Evolutionary conservation across 2,329 filamentous ascomycete genomes (phyloP).

Genomic region (Curvularia sp.): DNA sequence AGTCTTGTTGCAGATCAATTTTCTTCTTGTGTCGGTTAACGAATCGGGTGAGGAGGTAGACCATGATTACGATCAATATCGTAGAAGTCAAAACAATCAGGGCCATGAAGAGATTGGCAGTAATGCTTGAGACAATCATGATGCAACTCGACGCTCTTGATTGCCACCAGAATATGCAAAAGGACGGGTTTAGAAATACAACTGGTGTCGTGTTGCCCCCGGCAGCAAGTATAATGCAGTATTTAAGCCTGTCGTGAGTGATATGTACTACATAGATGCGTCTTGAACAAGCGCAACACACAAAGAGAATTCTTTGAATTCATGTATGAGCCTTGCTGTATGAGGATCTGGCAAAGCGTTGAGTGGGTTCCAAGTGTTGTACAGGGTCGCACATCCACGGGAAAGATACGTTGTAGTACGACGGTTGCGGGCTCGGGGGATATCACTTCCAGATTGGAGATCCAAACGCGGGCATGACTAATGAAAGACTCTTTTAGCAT

Average conservation of each 20-base stretch:
- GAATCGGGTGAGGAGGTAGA: constrained; percentile 24
- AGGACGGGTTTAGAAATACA: neutral
- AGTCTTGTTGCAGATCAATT: neutral
- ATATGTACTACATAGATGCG: neutral
- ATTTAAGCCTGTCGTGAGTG: constrained; percentile 13
- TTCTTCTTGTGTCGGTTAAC: constrained; percentile 11
- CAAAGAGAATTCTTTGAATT: neutral
- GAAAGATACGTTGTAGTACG: constrained; percentile 7
- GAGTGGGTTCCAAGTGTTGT: neutral
- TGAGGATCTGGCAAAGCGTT: constrained; percentile 6
- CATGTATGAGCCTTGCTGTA: neutral
- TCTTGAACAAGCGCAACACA: neutral
- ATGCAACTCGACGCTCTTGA: neutral
- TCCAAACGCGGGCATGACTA: neutral
- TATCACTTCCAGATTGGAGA: constrained; percentile 3
- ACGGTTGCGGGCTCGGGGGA: constrained; percentile 11
- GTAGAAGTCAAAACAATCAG: constrained; percentile 25
- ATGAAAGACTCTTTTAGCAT: neutral
- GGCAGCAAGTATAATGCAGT: constrained; percentile 16
- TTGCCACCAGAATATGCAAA: constrained; percentile 1
- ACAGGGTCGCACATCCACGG: constrained; percentile 9
- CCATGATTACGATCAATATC: constrained; percentile 24
- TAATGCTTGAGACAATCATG: constrained; percentile 8
- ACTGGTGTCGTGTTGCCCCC: constrained; percentile 12
- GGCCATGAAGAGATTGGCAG: constrained; percentile 21